Evolutionary conservation across 169 alveolate genomes (phyloP).

Genomic region (Eimeria necatrix): DNA sequence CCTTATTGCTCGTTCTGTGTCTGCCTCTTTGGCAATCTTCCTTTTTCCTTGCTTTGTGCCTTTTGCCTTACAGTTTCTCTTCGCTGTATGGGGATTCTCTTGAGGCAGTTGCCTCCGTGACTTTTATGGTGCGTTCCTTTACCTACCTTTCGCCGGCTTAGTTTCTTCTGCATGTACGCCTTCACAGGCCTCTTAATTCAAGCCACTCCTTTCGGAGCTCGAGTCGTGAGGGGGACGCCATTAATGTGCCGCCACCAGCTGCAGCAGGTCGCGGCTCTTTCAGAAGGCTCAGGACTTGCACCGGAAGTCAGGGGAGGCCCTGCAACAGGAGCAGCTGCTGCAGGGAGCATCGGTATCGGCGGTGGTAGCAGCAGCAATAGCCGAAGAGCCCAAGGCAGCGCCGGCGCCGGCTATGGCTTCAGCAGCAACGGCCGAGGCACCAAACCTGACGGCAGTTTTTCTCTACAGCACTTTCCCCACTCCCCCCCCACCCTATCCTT

Average conservation of each 20-base stretch:
- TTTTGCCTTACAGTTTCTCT: background rate
- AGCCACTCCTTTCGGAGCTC: constrained; percentile 69
- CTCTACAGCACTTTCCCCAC: background rate
- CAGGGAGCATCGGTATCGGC: background rate
- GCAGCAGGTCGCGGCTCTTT: constrained; percentile 4
- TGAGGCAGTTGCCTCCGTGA: background rate
- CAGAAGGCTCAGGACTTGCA: background rate
- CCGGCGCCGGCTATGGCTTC: background rate
- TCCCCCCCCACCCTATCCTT: background rate
- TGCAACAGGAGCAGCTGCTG: background rate
- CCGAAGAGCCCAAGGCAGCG: background rate
- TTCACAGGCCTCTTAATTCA: background rate
- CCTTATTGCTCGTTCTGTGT: background rate
- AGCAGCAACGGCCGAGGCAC: constrained; percentile 11
- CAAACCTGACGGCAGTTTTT: background rate
- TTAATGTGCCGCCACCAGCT: constrained; percentile 71
- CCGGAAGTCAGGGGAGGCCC: background rate
- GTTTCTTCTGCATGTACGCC: background rate
- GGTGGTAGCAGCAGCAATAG: background rate
- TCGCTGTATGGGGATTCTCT: background rate
- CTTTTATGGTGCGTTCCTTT: background rate
- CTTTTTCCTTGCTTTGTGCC: background rate
- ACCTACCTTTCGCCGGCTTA: background rate
- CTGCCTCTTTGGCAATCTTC: background rate
- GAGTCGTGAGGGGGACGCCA: constrained; percentile 53